Evolutionary conservation across 2,329 filamentous ascomycete genomes (phyloP), one percentile per base, ranked within the genome.

Genomic region (Venturia effusa): DNA sequence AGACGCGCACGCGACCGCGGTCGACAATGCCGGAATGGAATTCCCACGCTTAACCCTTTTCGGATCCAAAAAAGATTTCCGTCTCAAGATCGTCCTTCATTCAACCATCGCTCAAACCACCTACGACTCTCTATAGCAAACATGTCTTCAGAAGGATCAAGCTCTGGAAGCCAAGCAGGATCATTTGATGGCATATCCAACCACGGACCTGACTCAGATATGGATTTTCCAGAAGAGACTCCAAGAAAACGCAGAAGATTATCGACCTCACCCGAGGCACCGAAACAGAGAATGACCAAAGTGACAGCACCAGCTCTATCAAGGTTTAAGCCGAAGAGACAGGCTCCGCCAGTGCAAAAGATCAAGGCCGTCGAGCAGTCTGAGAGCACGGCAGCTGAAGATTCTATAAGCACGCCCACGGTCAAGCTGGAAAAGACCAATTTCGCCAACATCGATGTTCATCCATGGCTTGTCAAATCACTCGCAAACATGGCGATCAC

Each of bases 381-480:
- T 7, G 34, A 34, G 19, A 57, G 51, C 51, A n/a, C 15, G 15
- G 51, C 15, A 11, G 19, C 8, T 8, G 15, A 57, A n/a, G 51
- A 57, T 30, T 34, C 39, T n/a, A 24, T 11, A 1, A 45, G n/a
- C 60, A 37, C 40, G 2, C 32, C 41, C 17, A 51, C 24, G 5
- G 40, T 45, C 32, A 37, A 41, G 32, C 39, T 24, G 19, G 61
- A 63, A 24, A 81, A 85, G 72, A 78, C 82, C 22, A 88, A 83
- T 10, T 96, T 96, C 72, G 83, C 86, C 22, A 83, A 85, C 13
- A 77, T 97, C 61, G 80, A 84, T 61, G 86, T 96, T 55, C 83
- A 85, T 43, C 90, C 90, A 73, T 99, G 94, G 94, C 85, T 99
- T 4, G 87, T 95, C 1, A 84, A 87, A 66, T 93, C 93, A 0